These are phyloP conservation scores for Paecilomyces sp. DNA, from an alignment of 2,329 filamentous ascomycete species.

Conservation along the genomic window DNA sequence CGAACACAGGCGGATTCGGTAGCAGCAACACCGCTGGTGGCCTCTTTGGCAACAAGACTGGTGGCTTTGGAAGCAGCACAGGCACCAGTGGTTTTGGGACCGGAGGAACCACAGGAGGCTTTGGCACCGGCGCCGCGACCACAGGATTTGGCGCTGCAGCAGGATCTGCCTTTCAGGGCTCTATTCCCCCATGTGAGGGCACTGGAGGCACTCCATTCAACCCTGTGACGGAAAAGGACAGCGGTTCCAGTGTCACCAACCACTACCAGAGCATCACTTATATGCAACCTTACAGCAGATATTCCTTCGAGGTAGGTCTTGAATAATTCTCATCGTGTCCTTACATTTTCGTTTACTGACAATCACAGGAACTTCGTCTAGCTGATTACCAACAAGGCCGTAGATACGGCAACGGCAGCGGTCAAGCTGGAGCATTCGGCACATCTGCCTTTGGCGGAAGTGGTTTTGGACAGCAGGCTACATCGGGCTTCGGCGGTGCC, in stretches of 20 bases:
- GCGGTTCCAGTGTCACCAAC: conserved; percentile 29
- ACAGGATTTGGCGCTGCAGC: conserved; percentile 29
- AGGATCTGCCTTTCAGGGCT: conserved; percentile 36
- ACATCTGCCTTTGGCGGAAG: conserved; percentile 50
- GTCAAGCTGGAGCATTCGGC: conserved; percentile 76
- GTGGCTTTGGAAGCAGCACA: conserved; percentile 14
- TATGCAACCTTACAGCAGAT: conserved; percentile 60
- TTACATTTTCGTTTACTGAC: background rate
- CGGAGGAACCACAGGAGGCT: conserved; percentile 15
- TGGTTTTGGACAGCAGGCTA: conserved; percentile 38
- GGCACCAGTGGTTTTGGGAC: conserved; percentile 16
- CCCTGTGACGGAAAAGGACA: conserved; percentile 40
- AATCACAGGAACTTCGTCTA: conserved; percentile 55
- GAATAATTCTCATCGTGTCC: background rate
- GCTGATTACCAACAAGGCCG: conserved; percentile 86
- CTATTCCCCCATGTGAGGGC: conserved; percentile 35
- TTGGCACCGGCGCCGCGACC: conserved; percentile 15
- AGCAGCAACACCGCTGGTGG: conserved; percentile 24
- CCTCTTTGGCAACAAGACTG: conserved; percentile 31
- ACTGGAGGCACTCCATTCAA: conserved; percentile 41
- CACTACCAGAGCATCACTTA: conserved; percentile 44
- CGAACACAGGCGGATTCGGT: conserved; percentile 14
- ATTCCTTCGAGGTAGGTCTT: conserved; percentile 60
- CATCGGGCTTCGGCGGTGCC: conserved; percentile 37
- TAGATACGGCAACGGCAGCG: conserved; percentile 73